Evolutionary conservation across 192 early-diverging fungal genomes (phyloP), one percentile per base, ranked within the genome.

Genomic region (Umbelopsis sp.): DNA sequence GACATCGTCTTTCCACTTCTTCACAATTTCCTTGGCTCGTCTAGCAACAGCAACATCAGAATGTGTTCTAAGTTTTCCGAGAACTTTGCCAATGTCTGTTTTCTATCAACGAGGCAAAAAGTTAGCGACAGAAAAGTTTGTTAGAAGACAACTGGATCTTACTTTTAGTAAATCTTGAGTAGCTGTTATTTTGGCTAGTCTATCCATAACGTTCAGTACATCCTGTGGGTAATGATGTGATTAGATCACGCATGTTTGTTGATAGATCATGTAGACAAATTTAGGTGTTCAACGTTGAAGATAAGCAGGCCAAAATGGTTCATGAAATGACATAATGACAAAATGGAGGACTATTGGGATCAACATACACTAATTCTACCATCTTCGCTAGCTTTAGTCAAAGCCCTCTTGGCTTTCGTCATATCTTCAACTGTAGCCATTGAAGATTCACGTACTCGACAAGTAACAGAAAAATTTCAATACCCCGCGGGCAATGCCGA

Each of bases 1-100:
- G 11, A 76, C 74, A 62, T 95, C 93, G 26, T 84, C 82, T 79
- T 95, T 96, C 95, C 95, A 97, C 52, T 91, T 93, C 71, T 84
- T 82, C 4, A 96, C 90, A 47, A 94, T 82, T 45, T 83, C 87
- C 71, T 91, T 94, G 3, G 92, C 88, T 44, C 83, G 65, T 24
- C 72, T 77, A 0, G 89, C 83, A 14, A 96, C 85, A 0, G 83
- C 83, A 2, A 78, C 67, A 51, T 91, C 83, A 10, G 80, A 74
- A 65, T 91, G 81, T 71, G 90, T 88, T 32, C 92, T 81, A 44
- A 95, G 76, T 68, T 90, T 90, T 49, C 90, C 91, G 44, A 97
- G 85, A 44, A 90, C 84, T 66, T 91, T 85, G 6, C 94, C 95
- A 65, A 93, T 90, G 26, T 90, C 90, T 0, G 95, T 94, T 70